Base-by-base conservation (phyloP, 805 yeast genomes). In the Lachancea thermotolerans region DNA sequence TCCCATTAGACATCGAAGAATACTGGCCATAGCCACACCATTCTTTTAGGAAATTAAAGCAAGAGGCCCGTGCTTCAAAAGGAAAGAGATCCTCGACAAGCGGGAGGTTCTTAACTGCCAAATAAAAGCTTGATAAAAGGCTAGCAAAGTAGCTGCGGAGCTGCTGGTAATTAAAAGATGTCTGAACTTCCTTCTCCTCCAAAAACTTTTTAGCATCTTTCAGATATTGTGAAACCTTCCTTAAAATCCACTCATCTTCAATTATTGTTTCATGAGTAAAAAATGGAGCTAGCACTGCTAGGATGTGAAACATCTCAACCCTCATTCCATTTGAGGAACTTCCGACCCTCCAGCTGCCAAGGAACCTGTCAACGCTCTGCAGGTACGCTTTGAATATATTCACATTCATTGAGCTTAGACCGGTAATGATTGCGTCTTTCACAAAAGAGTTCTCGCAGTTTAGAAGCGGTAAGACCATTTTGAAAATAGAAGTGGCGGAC, bases 1-100 rank as follows among this genome's bases (percentile, higher is more conserved):
- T 70, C 35, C 82, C 84, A 28, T 78, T 79, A 2, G 88, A 77
- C 2, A 81, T 57, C 1, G 70, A 58, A 8, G 78, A 73, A 18
- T 79, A 70, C 42, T 78, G 81, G 2, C 98, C 97, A 63, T 78
- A 79, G 0, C 95, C 95, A 62, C 96, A 89, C 99, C 99, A 93
- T 60, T 87, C 95, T 52, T 85, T 90, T 46, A 93, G 68, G 56
- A 78, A 83, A 38, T 81, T 78, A 67, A 88, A 90, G 49, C 95
- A 85, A 2, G 86, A 83, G 28, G 85, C 79, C 43, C 96, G 71
- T 2, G 89, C 91, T 52, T 82, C 88, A 61, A 90, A 89, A 1
- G 95, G 91, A n/a, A 90, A 69, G 78, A 90, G 81, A 34, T 71
- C 68, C 9, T 68, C 71, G 1, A 51, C 48, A 2, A 55, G 43